phyloP scores from a whole-genome alignment of 2,329 filamentous ascomycete species.

The Talaromyces sp. region DNA sequence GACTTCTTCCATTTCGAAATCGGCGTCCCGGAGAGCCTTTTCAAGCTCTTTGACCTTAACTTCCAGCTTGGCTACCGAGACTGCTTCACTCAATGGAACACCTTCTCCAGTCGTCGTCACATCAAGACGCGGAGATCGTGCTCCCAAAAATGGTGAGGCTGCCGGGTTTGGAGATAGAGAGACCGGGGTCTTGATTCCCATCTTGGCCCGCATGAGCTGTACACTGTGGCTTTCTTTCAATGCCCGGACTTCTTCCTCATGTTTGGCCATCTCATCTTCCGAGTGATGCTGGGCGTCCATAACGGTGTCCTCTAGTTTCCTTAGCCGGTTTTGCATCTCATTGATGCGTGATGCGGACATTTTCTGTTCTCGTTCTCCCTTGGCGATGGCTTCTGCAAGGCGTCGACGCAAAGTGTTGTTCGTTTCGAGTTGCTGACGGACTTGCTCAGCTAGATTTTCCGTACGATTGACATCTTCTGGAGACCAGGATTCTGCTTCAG shows the following conservation, averaged over 20 bases:
- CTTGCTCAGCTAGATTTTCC: conserved; percentile 73
- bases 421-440: conserved; percentile 73
- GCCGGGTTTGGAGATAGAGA: conserved; percentile 57
- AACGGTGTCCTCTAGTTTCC: conserved; percentile 77
- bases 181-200: conserved; percentile 45
- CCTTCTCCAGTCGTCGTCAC: conserved; percentile 60
- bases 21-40: conserved; percentile 70
- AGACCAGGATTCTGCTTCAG: conserved; percentile 68
- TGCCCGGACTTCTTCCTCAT: conserved; percentile 78
- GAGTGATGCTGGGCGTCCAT: conserved; percentile 78
- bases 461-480: conserved; percentile 68
- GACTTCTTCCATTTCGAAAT: conserved; percentile 79
- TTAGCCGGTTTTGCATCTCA: conserved; percentile 75
- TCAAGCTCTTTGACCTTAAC: conserved; percentile 81
- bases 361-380: conserved; percentile 80
- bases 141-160: conserved; percentile 60
- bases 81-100: conserved; percentile 62
- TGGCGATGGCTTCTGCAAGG: conserved; percentile 72
- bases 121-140: conserved; percentile 59
- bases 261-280: conserved; percentile 75
- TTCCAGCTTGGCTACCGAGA: conserved; percentile 72
- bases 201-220: conserved; percentile 71
- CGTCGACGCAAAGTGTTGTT: conserved; percentile 74
- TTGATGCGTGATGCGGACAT: conserved; percentile 78
- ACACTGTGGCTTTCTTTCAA: conserved; percentile 73